These are phyloP conservation scores for Colletotrichum navitas DNA, from an alignment of 2,329 filamentous ascomycete species.

Conservation along the genomic window DNA sequence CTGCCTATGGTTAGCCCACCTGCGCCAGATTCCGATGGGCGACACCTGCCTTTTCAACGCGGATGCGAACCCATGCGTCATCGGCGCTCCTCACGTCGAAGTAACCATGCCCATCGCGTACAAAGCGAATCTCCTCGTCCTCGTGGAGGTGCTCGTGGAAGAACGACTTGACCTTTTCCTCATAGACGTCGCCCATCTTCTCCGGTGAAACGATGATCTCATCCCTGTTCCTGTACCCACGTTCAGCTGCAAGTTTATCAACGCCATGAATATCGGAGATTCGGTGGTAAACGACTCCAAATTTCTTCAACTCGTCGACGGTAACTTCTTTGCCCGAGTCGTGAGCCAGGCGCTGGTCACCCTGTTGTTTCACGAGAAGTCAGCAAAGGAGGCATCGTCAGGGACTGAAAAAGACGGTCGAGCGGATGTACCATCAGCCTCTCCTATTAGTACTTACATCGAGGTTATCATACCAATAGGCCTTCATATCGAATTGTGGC, in stretches of 20 bases:
- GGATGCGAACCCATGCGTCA: conserved; percentile 91
- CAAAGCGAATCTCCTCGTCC: conserved; percentile 98
- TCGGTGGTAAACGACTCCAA: conserved; percentile 86
- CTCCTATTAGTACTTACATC: conserved; percentile 56
- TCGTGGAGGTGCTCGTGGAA: conserved; percentile 97
- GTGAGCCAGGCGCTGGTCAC: conserved; percentile 93
- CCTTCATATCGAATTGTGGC: conserved; percentile 60
- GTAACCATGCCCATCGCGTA: conserved; percentile 87
- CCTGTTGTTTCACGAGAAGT: conserved; percentile 62
- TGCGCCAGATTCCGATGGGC: background rate
- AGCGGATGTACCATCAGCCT: background rate
- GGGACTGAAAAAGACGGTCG: conserved; percentile 9
- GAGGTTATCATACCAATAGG: conserved; percentile 69
- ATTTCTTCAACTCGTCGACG: conserved; percentile 72
- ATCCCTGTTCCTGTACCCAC: conserved; percentile 94
- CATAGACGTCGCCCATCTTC: conserved; percentile 88
- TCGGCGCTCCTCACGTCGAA: conserved; percentile 89
- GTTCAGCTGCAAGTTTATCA: conserved; percentile 78
- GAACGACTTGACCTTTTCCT: conserved; percentile 93
- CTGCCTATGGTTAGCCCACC: conserved; percentile 44
- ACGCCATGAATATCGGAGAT: conserved; percentile 75
- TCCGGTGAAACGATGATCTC: conserved; percentile 89
- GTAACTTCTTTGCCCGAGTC: conserved; percentile 82
- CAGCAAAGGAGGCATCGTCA: background rate
- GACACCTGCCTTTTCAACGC: conserved; percentile 75